phyloP scores from a whole-genome alignment of 805 yeast genomes.

The Priceomyces castillae region DNA sequence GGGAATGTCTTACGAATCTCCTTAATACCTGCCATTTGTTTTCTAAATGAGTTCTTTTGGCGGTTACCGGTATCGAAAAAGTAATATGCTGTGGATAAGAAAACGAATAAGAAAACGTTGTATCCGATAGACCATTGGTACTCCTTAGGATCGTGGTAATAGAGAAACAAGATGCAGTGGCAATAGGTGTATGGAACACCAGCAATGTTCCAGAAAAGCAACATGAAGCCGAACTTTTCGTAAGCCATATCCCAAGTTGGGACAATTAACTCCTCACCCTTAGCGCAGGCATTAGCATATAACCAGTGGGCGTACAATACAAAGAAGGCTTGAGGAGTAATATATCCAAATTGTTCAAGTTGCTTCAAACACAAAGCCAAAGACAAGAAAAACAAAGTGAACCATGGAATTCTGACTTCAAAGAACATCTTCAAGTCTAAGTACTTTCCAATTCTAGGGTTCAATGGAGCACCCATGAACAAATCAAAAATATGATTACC shows the following conservation, averaged over 20 bases:
- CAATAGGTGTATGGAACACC: constrained; percentile 99
- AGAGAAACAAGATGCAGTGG: constrained; percentile 82
- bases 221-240: constrained; percentile 99
- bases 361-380: constrained; percentile 76
- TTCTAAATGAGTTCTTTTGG: constrained; percentile 91
- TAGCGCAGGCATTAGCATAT: constrained; percentile 94
- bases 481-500: constrained; percentile 88
- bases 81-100: constrained; percentile 72
- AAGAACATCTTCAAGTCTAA: constrained; percentile 92
- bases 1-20: constrained; percentile 86
- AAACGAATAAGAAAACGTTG: constrained; percentile 53
- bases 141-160: constrained; percentile 79
- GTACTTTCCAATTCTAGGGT: constrained; percentile 89
- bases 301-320: constrained; percentile 85
- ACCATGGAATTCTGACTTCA: constrained; percentile 98
- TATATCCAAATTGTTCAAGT: constrained; percentile 75
- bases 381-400: constrained; percentile 74
- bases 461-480: constrained; percentile 96
- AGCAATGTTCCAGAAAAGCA: constrained; percentile 97
- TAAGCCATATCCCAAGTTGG: constrained; percentile 99
- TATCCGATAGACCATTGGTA: constrained; percentile 69
- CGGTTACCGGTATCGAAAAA: constrained; percentile 94
- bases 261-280: constrained; percentile 95
- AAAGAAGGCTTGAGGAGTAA: constrained; percentile 71
- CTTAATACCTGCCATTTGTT: constrained; percentile 75